Base-by-base conservation (phyloP, 1,139 yeast species). In the Candida buenavistaensis region DNA sequence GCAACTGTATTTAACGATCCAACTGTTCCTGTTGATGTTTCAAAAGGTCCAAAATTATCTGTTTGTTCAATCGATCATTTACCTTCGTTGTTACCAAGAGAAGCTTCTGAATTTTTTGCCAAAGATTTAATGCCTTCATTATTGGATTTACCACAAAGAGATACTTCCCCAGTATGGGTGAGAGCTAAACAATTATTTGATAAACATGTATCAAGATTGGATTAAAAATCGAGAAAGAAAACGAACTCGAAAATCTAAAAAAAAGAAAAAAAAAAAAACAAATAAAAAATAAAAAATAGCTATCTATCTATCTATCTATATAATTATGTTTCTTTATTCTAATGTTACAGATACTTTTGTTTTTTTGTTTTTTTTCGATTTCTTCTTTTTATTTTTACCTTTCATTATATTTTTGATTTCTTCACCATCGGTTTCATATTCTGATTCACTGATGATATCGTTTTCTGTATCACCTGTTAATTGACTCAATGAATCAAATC, bases 61-160 rank as follows among this genome's bases (percentile, higher is more conserved):
- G 97, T 92, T 32, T 80, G 90, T 48, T 88, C 96, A n/a, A 92
- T 92, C 51, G 99, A 94, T 66, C 98, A 92, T 60, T 74, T 94
- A 55, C 99, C 99, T 27, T 83, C 96, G 10, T 68, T 92, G 57
- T 75, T 92, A 50, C 98, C 98, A 50, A 85, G 98, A 68, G 98
- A 92, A 65, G 87, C 97, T 23, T 86, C 96, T 8, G 98, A 92
- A 67, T 80, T 82, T 46, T 92, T 88, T 63, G 79, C 94, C 28
- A 74, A 68, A 45, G 97, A 92, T 59, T 74, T 92, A 57, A 64
- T 92, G 55, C 98, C 98, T 30, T 84, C 95, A 12, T 73, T 92
- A 58, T 75, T 86, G 59, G 82, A 85, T 57, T 75, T 92, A 50
- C 92, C 95, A 49, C 65, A 85, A 46, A 82, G 96, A 64, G 70